Conservation (phyloP, 352 stramenopile genomes). For the Phytophthora syringae region DNA sequence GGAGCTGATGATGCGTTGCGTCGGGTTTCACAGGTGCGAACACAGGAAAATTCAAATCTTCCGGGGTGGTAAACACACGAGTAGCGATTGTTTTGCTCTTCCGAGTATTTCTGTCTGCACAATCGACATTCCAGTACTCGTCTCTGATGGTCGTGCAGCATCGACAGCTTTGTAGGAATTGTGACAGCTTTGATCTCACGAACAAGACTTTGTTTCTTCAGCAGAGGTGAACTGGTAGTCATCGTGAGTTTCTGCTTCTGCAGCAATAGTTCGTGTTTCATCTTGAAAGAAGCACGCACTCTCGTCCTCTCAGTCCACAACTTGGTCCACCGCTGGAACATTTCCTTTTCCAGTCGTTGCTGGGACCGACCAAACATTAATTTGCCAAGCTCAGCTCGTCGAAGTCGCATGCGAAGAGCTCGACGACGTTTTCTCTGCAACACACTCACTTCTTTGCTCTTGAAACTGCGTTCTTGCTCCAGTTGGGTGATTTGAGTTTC, state of each 20-base stretch:
- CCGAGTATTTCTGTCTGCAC: conserved; percentile 69
- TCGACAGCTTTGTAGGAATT: conserved; percentile 45
- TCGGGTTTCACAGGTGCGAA: conserved; percentile 60
- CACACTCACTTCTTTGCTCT: conserved; percentile 56
- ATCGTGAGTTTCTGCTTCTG: conserved; percentile 52
- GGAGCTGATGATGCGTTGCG: conserved; percentile 9
- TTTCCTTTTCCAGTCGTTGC: conserved; percentile 42
- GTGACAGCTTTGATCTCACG: conserved; percentile 13
- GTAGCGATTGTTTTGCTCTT: conserved; percentile 74
- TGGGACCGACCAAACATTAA: conserved; percentile 58
- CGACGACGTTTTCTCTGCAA: conserved; percentile 61
- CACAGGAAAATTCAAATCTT: conserved; percentile 69
- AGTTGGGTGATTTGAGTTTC: conserved; percentile 42
- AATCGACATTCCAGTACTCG: conserved; percentile 60
- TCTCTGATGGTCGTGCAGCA: conserved; percentile 70
- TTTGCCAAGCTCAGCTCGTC: conserved; percentile 54
- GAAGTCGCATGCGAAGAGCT: conserved; percentile 48
- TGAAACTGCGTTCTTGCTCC: conserved; percentile 48
- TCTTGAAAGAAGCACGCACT: conserved; percentile 66
- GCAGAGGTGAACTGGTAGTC: conserved; percentile 20
- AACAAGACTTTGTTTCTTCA: conserved; percentile 26
- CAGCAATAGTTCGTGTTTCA: conserved; percentile 69
- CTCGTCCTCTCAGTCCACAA: conserved; percentile 61
- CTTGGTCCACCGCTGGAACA: conserved; percentile 68
- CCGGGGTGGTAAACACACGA: conserved; percentile 71